phyloP scores from a whole-genome alignment of 73 alveolate species.

The Effrenium voratum region DNA sequence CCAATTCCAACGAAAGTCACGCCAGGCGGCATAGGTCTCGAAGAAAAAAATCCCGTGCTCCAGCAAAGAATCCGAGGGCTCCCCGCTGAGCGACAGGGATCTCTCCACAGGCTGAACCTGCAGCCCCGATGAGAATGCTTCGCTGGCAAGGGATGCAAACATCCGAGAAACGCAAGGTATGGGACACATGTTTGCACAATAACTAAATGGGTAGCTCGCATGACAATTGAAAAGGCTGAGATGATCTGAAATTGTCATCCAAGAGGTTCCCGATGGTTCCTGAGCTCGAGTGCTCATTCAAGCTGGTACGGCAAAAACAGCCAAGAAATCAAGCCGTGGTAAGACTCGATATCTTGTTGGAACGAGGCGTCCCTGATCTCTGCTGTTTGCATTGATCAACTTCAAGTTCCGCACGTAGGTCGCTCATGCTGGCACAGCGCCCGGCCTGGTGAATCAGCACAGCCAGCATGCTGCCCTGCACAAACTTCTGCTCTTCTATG shows the following conservation, averaged over 20 bases:
- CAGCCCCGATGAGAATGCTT: no score
- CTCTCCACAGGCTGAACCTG: no score
- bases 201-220: no score
- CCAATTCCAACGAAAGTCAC: no score
- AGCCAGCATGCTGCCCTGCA: slow-evolving; percentile 41
- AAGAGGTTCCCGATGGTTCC: neutral
- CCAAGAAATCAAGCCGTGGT: neutral
- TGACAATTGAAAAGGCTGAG: no score
- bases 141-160: no score
- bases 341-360: neutral
- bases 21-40: no score
- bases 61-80: no score
- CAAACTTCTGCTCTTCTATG: neutral
- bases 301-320: neutral
- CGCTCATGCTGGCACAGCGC: neutral
- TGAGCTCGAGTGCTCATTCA: neutral
- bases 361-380: neutral
- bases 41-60: no score
- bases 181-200: no score
- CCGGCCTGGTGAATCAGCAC: slow-evolving; percentile 40
- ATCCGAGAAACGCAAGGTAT: no score
- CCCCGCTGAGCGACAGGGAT: no score
- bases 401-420: neutral
- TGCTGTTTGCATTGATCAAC: neutral
- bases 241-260: neutral